Base-by-base conservation (phyloP, 2,329 filamentous ascomycete species). In the Camillea tinctor region DNA sequence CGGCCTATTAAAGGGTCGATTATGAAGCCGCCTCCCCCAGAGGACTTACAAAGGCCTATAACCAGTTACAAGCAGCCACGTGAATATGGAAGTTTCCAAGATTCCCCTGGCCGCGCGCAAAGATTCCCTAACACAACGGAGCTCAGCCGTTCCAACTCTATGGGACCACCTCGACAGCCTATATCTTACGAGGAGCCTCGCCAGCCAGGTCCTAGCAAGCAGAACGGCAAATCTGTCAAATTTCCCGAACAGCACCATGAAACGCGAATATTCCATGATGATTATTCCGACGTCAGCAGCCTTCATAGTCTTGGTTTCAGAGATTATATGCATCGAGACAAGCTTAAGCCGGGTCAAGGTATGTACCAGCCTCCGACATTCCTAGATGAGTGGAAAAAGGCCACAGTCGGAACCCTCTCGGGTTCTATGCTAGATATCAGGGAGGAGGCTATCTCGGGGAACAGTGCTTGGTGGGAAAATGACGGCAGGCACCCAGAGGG, bases 381-480 rank as follows among this genome's bases (percentile, higher is more conserved):
- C 69, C 77, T 93, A 7, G 84, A 91, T 36, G 90, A 93, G 71
- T 93, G 90, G 89, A 88, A 84, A 71, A 87, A 86, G 68, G 88
- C 83, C 7, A 85, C 84, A 0, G 80, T 88, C 36, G 88, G 88
- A 36, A 83, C 81, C 7, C 76, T 92, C 3, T 79, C 80, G 0
- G 82, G 84, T 1, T 72, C 79, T 1, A 75, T 90, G 55, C 80
- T 92, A 26, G 85, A 91, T 60, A 81, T 91, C 30, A 79, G 81
- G 59, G 73, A 76, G 6, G 70, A 75, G 2, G 63, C 70, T 44
- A 40, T 53, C n/a, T 50, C 59, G 20, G 82, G 78, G 62, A 80
- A 80, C 62, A 83, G 83, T 65, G 79, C 90, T 1, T 96, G 92
- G 92, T 95, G 92, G 92, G 92, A 96, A 71, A 80, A 81, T 56